phyloP scores from a whole-genome alignment of 345 rosid genomes.

The Xanthoceras sorbifolium region DNA sequence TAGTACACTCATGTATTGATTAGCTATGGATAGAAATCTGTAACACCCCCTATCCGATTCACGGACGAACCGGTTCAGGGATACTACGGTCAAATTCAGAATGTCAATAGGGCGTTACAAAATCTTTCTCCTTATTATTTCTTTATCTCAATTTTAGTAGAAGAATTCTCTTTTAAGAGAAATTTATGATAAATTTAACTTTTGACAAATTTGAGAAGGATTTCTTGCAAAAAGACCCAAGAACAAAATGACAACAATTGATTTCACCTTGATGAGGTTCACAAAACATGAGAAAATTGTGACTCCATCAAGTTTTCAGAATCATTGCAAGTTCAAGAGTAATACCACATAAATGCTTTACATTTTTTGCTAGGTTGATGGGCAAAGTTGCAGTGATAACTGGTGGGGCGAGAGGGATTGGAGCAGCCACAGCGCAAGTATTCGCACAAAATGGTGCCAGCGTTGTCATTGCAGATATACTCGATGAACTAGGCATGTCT shows the following conservation, averaged over 20 bases:
- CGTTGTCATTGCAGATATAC: conserved; percentile 69
- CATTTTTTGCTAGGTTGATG: conserved; percentile 32
- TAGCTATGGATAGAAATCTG: no score
- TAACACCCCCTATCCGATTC: no score
- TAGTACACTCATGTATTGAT: not conserved
- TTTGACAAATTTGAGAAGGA: not conserved
- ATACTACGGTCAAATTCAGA: no score
- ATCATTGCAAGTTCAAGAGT: no score
- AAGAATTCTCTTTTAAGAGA: not conserved
- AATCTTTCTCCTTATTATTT: not conserved
- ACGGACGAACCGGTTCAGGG: no score
- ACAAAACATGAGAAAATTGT: no score
- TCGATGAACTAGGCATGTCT: conserved; percentile 52
- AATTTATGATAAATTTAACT: no score
- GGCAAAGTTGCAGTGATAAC: conserved; percentile 76
- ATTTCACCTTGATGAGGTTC: no score
- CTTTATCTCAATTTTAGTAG: not conserved
- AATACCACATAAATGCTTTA: not conserved
- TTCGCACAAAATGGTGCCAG: conserved; percentile 68
- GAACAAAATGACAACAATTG: not conserved
- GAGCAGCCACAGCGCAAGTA: conserved; percentile 75
- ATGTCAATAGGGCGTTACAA: no score
- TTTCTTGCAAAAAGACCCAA: not conserved
- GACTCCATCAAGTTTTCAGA: not conserved
- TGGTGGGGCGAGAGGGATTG: conserved; percentile 90